These are phyloP conservation scores for Trametes cingulata DNA, from an alignment of 768 basidiomycete species.

Conservation along the genomic window DNA sequence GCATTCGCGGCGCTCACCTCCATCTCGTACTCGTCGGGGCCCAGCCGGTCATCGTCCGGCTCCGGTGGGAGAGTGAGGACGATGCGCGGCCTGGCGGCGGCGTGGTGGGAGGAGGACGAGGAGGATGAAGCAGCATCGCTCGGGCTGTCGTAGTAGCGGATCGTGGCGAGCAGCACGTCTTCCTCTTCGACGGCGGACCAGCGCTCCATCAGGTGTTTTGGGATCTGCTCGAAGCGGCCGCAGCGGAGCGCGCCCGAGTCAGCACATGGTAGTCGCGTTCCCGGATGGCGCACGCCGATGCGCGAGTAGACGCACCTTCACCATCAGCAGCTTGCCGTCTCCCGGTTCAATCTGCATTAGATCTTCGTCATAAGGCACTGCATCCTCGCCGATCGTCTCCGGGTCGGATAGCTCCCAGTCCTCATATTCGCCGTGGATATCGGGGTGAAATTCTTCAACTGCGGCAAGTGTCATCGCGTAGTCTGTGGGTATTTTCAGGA, in stretches of 20 bases:
- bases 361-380: not conserved
- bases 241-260: not conserved
- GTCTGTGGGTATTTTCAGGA: not conserved
- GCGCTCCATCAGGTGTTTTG: constrained; percentile 77
- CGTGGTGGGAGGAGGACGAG: constrained; percentile 26
- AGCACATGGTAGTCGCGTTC: no score
- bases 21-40: constrained; percentile 70
- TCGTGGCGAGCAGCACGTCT: constrained; percentile 74
- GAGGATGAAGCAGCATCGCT: constrained; percentile 11
- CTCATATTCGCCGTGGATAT: constrained; percentile 2
- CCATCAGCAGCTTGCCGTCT: not conserved
- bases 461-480: not conserved
- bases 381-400: not conserved
- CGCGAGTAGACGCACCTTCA: not conserved
- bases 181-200: constrained; percentile 74
- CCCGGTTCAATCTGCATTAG: not conserved
- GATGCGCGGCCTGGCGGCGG: constrained; percentile 52
- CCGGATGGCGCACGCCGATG: no score
- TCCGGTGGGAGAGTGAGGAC: constrained; percentile 64
- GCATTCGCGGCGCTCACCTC: constrained; percentile 79
- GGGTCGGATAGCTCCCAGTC: not conserved
- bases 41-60: constrained; percentile 41
- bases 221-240: constrained; percentile 52
- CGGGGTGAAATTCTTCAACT: not conserved
- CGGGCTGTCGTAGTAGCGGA: constrained; percentile 66